phyloP scores from a whole-genome alignment of 495 filamentous ascomycete species.

The Geoglossum glabrum region DNA sequence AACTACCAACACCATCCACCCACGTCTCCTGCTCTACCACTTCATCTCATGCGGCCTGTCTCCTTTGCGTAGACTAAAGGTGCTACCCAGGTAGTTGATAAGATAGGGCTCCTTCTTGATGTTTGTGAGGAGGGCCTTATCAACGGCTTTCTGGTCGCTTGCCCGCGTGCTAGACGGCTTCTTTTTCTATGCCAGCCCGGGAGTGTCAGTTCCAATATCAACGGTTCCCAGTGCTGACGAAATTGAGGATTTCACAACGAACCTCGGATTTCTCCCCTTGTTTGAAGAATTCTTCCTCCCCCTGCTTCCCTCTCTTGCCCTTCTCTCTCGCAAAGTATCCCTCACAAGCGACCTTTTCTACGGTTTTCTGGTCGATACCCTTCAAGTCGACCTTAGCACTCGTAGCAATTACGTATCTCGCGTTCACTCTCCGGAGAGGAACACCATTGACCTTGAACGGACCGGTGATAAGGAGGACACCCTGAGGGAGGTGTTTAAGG shows the following conservation, averaged over 20 bases:
- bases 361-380: constrained; percentile 59
- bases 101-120: constrained; percentile 94
- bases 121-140: constrained; percentile 73
- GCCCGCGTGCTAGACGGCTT: constrained; percentile 69
- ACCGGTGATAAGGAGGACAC: constrained; percentile 94
- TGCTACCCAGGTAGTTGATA: constrained; percentile 69
- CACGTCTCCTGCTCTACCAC: constrained; percentile 15
- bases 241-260: constrained; percentile 18
- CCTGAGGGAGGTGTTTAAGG: constrained; percentile 88
- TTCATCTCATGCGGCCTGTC: constrained; percentile 93
- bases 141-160: constrained; percentile 90
- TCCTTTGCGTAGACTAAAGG: constrained; percentile 91
- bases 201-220: background rate
- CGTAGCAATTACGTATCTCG: constrained; percentile 97
- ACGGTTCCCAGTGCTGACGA: background rate
- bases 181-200: constrained; percentile 62
- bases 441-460: constrained; percentile 99
- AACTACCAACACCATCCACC: background rate
- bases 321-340: constrained; percentile 96
- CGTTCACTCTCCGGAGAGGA: constrained; percentile 90
- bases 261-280: constrained; percentile 95
- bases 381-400: constrained; percentile 70
- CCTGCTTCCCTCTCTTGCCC: constrained; percentile 75
- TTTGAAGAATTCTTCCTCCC: constrained; percentile 93
- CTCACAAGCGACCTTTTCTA: constrained; percentile 64